Evolutionary conservation across 1,284 basidiomycete genomes (phyloP), one percentile per base, ranked within the genome.

Genomic region (Lentinula novae-zelandiae): DNA sequence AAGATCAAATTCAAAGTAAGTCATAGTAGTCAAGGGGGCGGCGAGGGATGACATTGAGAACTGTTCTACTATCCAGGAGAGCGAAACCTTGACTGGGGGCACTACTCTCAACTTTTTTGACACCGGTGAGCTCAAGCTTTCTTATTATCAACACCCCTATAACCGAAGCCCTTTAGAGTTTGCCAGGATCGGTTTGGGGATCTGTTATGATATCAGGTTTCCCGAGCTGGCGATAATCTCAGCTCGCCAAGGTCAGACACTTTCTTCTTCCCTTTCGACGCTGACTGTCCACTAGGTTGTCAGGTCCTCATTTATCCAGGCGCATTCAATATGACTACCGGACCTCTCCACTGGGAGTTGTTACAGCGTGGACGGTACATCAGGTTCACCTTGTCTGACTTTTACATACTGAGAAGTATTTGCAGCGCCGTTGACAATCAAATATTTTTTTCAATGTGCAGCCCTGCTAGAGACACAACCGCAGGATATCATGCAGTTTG

Each of bases 321-420:
- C 12, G 93, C 94, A 17, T 96, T 96, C 80, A 95, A 94, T 70
- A 73, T 84, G 63, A 98, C 96, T 0, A 98, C 96, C 0, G 97
- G 97, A 0, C 96, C 96, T 0, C 78, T 98, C 58, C 95, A 98
- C 72, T 99, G 96, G 96, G 94, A 96, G 67, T 80, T 99, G 1
- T 81, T 99, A 10, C 92, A 95, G 70, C 84, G 93, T 57, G 87
- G 89, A 59, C 83, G 95, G 92, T 93, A 68, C 31, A 79, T 56
- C n/a, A 31, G 7, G 34, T 34, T n/a, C 40, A 7, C 22, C 27
- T n/a, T 13, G 17, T 46, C 22, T 46, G 13, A 22, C 10, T 4
- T 40, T 8, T 44, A 12, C 5, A 40, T 3, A 33, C 39, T 54
- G 17, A 36, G 5, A 13, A 39, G 3, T 6, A 62, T 42, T 42